These are phyloP conservation scores for Exsudoporus floridanus DNA, from an alignment of 1,284 basidiomycete species.

Conservation along the genomic window DNA sequence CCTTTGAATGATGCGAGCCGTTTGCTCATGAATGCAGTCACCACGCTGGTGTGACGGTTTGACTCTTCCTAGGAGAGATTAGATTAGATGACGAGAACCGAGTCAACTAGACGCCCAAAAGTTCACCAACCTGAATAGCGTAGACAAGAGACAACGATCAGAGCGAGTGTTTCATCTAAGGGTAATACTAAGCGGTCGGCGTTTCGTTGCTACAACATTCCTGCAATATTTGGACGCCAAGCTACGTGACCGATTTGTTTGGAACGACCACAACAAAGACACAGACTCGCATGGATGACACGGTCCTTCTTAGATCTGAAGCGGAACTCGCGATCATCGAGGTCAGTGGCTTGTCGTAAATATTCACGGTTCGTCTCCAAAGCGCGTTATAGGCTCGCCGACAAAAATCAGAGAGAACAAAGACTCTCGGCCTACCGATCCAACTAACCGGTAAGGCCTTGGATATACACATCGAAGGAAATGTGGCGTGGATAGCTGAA, in stretches of 20 bases:
- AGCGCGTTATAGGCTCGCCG: conserved; percentile 53
- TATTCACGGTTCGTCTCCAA: background rate
- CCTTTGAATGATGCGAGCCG: conserved; percentile 74
- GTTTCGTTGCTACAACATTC: background rate
- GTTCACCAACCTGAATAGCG: no score
- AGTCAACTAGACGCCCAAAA: background rate
- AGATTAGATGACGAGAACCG: conserved; percentile 21
- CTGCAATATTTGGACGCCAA: background rate
- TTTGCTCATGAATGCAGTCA: conserved; percentile 28
- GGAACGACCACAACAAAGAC: conserved; percentile 2
- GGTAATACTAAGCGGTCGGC: background rate
- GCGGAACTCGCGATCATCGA: conserved; percentile 70
- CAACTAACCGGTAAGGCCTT: conserved; percentile 74
- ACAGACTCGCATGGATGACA: conserved; percentile 22
- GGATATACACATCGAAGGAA: conserved; percentile 61
- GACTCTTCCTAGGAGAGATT: conserved; percentile 11
- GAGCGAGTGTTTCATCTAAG: background rate
- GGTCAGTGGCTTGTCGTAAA: conserved; percentile 41
- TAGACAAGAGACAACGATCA: background rate
- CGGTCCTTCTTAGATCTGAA: conserved; percentile 65
- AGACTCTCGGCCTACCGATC: conserved; percentile 75
- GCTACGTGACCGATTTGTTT: background rate
- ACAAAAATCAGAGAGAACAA: conserved; percentile 70
- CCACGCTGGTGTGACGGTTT: no score
- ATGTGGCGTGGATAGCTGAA: conserved; percentile 82